Base-by-base conservation (phyloP, 768 basidiomycete species). In the Suillus americanus region DNA sequence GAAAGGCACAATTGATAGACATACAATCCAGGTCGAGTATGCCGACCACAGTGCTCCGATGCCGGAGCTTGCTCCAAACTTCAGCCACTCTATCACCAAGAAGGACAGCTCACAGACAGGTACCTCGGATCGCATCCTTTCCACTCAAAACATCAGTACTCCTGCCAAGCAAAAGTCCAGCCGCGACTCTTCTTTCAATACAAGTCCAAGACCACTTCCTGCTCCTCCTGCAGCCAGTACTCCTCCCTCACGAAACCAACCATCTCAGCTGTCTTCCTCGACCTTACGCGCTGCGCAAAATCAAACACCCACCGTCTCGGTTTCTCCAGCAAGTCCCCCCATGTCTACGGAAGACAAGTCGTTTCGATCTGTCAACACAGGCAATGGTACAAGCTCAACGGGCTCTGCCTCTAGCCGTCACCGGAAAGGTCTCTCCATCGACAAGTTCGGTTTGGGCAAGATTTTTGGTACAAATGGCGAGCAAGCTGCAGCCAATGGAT, bases 21-120 rank as follows among this genome's bases (percentile, higher is more conserved):
- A 99, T 77, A 99, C 97, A 12, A 93, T 99, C 55, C 97, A 99
- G 75, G 91, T 99, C 65, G 97, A 99, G 77, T 99, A 98, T 70
- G 64, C 70, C 6, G 91, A 90, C 64, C 89, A 89, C 62, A 83
- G 69, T 37, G 63, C 63, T 3, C 43, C 84, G 6, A 74, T 74
- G n/a, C 68, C 66, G 48, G 74, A 73, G 16, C 71, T 53, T 12
- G 60, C 54, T 3, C 51, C 65, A 8, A 60, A 71, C 3, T 63
- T 68, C 51, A 68, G 65, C 37, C 76, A 75, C 37, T 61, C 66
- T 59, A 35, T 53, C 48, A 77, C 69, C 16, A 75, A 66, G 66
- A 57, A 67, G 16, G 71, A 68, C 1, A 1, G 62, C 23, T 60
- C 67, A 5, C 60, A 30, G 30, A 57, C 50, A 2, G 65, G 46